Evolutionary conservation across 768 basidiomycete species (phyloP).

Genomic region (Rhodosporidiobolus odoratus): DNA sequence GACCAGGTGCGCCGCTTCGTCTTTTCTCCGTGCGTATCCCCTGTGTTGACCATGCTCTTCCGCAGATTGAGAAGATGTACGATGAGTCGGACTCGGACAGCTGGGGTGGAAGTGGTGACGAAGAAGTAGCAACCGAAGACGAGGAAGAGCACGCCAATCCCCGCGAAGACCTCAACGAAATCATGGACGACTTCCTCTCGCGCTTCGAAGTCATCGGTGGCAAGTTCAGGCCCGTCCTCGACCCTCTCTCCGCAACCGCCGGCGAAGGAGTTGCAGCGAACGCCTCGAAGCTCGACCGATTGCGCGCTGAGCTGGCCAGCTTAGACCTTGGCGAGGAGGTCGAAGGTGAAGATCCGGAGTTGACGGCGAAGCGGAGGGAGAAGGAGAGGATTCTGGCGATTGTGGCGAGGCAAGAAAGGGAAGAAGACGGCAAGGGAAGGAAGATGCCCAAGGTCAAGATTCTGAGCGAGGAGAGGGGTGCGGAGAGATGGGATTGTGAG

Average conservation of each 20-base stretch:
- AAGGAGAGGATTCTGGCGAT: conserved; percentile 36
- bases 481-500: conserved; percentile 86
- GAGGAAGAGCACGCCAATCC: conserved; percentile 61
- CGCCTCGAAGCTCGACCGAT: conserved; percentile 61
- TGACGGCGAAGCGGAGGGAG: conserved; percentile 29
- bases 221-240: conserved; percentile 64
- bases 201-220: conserved; percentile 86
- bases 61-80: conserved; percentile 74
- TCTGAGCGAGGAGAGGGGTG: conserved; percentile 51
- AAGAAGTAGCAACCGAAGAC: conserved; percentile 44
- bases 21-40: too few species aligned
- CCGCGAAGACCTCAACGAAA: conserved; percentile 78
- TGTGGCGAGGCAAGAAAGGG: conserved; percentile 46
- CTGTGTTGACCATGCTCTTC: background rate
- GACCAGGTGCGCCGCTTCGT: conserved; percentile 62
- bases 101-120: conserved; percentile 51
- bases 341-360: conserved; percentile 51
- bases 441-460: conserved; percentile 42
- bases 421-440: conserved; percentile 39
- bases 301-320: conserved; percentile 57
- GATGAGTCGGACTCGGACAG: conserved; percentile 55
- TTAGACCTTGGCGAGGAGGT: conserved; percentile 43
- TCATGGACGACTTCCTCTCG: conserved; percentile 89
- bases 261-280: conserved; percentile 53
- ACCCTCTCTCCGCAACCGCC: conserved; percentile 2